Percentiles rank a stretch among this genome's conserved stretches.
phyloP scores from a whole-genome alignment of 2,329 filamentous ascomycete genomes.

The Xylaria sp. region DNA sequence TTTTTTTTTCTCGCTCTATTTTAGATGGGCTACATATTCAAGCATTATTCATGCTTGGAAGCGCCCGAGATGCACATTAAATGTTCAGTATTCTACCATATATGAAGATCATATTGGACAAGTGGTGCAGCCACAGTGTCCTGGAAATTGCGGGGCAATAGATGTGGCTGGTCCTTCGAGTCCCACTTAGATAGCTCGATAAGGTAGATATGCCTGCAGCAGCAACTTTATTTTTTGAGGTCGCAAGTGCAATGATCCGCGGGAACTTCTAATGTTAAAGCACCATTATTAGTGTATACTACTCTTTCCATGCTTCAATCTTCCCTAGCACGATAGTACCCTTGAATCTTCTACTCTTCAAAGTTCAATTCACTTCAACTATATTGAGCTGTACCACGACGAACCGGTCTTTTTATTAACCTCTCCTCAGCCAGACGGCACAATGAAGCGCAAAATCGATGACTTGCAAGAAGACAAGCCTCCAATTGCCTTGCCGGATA shows the following conservation, averaged over 20 bases:
- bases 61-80: not conserved
- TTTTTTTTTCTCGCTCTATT: no score
- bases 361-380: not conserved
- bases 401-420: not conserved
- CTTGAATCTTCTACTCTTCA: not conserved
- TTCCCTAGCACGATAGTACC: not conserved
- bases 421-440: not conserved
- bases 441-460: conserved; percentile 72
- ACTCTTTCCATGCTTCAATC: not conserved
- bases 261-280: not conserved
- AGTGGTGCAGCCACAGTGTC: not conserved
- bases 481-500: conserved; percentile 45
- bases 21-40: not conserved
- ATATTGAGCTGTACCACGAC: not conserved
- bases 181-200: conserved; percentile 15
- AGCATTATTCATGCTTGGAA: not conserved
- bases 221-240: conserved; percentile 23
- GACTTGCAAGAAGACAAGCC: conserved; percentile 58
- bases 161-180: not conserved
- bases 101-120: no score
- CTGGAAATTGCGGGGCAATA: not conserved
- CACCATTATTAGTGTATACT: not conserved
- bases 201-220: conserved; percentile 17
- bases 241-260: not conserved
- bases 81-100: not conserved